These are phyloP conservation scores for Pyrenula massariospora DNA, from an alignment of 495 filamentous ascomycete species.

Conservation along the genomic window DNA sequence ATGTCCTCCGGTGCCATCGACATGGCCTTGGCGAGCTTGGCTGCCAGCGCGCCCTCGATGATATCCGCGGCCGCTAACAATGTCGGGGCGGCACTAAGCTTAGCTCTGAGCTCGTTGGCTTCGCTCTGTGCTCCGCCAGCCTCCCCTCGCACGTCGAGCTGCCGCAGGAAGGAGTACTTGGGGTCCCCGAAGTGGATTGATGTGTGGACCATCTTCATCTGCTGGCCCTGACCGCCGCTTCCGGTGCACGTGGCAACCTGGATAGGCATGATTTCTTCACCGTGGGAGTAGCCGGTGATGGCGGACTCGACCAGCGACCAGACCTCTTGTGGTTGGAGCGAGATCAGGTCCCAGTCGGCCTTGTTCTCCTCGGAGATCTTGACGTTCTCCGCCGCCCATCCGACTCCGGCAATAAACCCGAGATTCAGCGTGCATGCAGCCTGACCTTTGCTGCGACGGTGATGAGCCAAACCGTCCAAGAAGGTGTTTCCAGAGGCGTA, in stretches of 20 bases:
- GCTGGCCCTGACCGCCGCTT: constrained; percentile 6
- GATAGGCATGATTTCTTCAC: constrained; percentile 3
- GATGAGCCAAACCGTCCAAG: constrained; percentile 27
- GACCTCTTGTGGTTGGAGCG: constrained; percentile 5
- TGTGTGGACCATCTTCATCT: constrained; percentile 1
- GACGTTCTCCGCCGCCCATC: constrained; percentile 33
- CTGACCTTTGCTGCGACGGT: constrained; percentile 17
- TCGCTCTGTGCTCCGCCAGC: constrained; percentile 1
- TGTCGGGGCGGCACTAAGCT: background rate
- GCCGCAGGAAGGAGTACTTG: constrained; percentile 5
- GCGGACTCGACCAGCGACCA: constrained; percentile 3
- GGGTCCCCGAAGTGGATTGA: constrained; percentile 4
- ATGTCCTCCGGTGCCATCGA: constrained; percentile 9
- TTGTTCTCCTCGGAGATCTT: constrained; percentile 4
- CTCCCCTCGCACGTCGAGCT: constrained; percentile 5
- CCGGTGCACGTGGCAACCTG: constrained; percentile 8
- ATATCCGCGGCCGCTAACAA: constrained; percentile 13
- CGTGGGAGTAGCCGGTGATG: constrained; percentile 4
- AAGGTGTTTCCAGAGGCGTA: constrained; percentile 31
- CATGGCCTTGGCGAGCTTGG: constrained; percentile 7
- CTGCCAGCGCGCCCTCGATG: constrained; percentile 17
- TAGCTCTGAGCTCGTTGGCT: constrained; percentile 1
- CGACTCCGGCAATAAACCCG: constrained; percentile 41
- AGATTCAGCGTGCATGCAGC: constrained; percentile 20
- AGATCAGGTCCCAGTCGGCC: constrained; percentile 6